A percentile compares a stretch with the other conserved stretches of the same genome.
phyloP scores from a whole-genome alignment of 352 stramenopile genomes.

The Pythium oligandrum region DNA sequence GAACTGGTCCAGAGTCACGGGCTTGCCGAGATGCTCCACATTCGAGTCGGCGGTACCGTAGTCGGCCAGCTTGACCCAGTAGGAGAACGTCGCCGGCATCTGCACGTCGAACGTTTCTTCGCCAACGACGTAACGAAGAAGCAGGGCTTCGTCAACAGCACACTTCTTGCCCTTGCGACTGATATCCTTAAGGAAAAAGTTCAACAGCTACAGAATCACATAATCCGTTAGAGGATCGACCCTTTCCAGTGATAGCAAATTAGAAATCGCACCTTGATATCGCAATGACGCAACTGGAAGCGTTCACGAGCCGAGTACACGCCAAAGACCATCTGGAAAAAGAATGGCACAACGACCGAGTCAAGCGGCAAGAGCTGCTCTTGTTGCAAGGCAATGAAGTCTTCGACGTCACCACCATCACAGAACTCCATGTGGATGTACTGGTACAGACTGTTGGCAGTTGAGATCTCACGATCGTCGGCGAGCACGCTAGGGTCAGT shows the following conservation, averaged over 20 bases:
- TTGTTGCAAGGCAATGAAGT: constrained; percentile 89
- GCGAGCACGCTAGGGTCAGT: constrained; percentile 2
- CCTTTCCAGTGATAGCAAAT: constrained; percentile 1
- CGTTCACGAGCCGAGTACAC: constrained; percentile 89
- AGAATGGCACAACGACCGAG: constrained; percentile 69
- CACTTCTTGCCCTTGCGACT: constrained; percentile 27
- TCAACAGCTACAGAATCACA: constrained; percentile 83
- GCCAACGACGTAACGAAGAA: constrained; percentile 60
- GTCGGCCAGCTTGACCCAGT: constrained; percentile 96
- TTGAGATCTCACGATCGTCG: constrained; percentile 7
- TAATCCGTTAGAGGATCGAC: constrained; percentile 1
- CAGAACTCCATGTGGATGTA: constrained; percentile 99
- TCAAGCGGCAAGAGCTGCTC: constrained; percentile 51
- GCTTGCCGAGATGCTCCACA: constrained; percentile 79
- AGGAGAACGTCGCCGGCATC: constrained; percentile 59
- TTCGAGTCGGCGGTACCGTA: constrained; percentile 95
- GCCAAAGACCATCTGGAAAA: constrained; percentile 98
- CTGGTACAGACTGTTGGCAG: constrained; percentile 68
- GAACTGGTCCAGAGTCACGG: constrained; percentile 93
- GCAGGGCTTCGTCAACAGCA: constrained; percentile 27
- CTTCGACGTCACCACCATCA: constrained; percentile 93
- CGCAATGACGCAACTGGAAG: constrained; percentile 95
- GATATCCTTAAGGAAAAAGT: constrained; percentile 95
- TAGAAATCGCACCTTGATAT: constrained; percentile 88
- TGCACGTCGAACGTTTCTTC: constrained; percentile 47